Evolutionary conservation across 2,329 filamentous ascomycete genomes (phyloP).

Genomic region (Monosporascus sp.): DNA sequence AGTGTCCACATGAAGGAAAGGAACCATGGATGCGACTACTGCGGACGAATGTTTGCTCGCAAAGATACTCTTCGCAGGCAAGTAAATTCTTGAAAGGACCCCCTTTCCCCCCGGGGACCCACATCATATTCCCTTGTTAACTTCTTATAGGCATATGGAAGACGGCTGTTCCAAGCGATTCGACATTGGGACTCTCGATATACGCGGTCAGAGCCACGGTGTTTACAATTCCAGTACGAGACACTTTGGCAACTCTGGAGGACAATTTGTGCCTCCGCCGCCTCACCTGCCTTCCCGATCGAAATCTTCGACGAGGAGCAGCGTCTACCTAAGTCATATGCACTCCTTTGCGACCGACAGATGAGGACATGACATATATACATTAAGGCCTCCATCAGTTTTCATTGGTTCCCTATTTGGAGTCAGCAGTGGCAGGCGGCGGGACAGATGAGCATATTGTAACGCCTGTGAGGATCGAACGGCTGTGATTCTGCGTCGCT

Average conservation of each 20-base stretch:
- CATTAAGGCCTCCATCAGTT: too few species aligned
- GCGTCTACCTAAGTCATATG: constrained; percentile 15
- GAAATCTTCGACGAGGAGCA: constrained; percentile 13
- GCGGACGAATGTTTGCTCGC: constrained; percentile 65
- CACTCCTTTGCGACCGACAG: constrained; percentile 21
- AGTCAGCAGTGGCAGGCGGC: too few species aligned
- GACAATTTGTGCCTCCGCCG: constrained; percentile 16
- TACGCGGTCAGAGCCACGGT: constrained; percentile 26
- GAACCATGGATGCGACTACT: constrained; percentile 65
- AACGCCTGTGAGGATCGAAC: too few species aligned
- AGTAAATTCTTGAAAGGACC: constrained; percentile 18
- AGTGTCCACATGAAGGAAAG: constrained; percentile 70
- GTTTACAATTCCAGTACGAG: constrained; percentile 15
- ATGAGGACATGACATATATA: constrained; percentile 1
- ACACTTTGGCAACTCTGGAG: constrained; percentile 18
- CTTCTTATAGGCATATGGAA: constrained; percentile 60
- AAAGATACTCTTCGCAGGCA: constrained; percentile 81
- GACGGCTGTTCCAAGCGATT: constrained; percentile 69
- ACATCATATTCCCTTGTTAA: neutral
- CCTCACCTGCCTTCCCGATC: constrained; percentile 23
- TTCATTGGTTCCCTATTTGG: too few species aligned
- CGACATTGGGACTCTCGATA: constrained; percentile 47
- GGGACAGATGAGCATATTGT: too few species aligned
- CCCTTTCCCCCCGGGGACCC: neutral
- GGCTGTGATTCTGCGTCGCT: too few species aligned